These are phyloP conservation scores for Candida maris DNA, from an alignment of 805 yeast species.

Conservation along the genomic window DNA sequence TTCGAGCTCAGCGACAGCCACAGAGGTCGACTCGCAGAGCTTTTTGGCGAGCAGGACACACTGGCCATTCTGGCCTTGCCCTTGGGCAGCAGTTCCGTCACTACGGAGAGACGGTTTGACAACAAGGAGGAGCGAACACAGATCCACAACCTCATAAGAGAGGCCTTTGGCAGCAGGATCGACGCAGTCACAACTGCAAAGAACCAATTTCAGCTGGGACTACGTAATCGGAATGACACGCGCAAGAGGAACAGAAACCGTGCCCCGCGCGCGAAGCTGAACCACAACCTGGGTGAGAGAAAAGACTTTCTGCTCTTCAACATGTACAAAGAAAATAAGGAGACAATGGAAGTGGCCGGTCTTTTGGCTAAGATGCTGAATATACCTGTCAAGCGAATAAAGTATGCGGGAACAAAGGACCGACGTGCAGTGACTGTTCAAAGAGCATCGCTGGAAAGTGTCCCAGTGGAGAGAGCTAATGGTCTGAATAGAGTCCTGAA, in stretches of 20 bases:
- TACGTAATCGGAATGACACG: slow-evolving; percentile 31
- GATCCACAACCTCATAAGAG: slow-evolving; percentile 73
- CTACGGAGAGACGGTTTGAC: slow-evolving; percentile 51
- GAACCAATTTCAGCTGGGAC: slow-evolving; percentile 61
- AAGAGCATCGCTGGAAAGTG: slow-evolving; percentile 61
- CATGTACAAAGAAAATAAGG: slow-evolving; percentile 90
- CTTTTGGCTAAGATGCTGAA: slow-evolving; percentile 69
- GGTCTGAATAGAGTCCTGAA: slow-evolving; percentile 71
- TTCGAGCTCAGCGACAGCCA: slow-evolving; percentile 45
- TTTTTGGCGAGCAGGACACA: slow-evolving; percentile 62
- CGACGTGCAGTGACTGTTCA: slow-evolving; percentile 95
- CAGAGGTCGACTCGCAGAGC: slow-evolving; percentile 43
- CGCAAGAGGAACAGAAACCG: slow-evolving; percentile 31
- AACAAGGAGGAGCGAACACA: slow-evolving; percentile 74
- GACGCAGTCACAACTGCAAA: slow-evolving; percentile 75
- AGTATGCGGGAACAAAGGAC: slow-evolving; percentile 95
- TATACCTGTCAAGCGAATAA: slow-evolving; percentile 63
- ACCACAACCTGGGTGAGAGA: slow-evolving; percentile 71
- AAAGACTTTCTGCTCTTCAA: slow-evolving; percentile 71
- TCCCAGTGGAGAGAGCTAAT: slow-evolving; percentile 70
- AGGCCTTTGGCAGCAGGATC: slow-evolving; percentile 65
- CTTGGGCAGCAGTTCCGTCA: slow-evolving; percentile 51
- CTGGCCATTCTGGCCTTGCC: slow-evolving; percentile 49
- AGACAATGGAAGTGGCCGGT: slow-evolving; percentile 92
- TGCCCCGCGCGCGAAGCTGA: slow-evolving; percentile 43